Base-by-base conservation (phyloP, 2,329 filamentous ascomycete species). In the Talaromyces sp. region DNA sequence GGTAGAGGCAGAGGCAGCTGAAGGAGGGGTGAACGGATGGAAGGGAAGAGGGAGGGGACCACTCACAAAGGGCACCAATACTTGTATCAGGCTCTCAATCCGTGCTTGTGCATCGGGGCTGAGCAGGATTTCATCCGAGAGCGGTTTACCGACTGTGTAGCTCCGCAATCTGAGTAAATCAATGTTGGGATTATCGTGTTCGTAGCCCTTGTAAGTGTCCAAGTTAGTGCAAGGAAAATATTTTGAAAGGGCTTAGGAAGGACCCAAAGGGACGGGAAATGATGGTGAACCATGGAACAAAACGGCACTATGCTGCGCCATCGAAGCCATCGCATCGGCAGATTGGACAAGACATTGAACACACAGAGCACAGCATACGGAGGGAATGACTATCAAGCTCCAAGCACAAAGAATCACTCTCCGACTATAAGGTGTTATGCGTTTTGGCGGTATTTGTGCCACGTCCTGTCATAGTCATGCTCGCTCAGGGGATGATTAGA, bases 61-160 rank as follows among this genome's bases (percentile, higher is more conserved):
- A 68, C 91, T 89, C 81, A 96, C 92, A 80, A 94, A 96, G 48
- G 88, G 88, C 67, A 87, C 87, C 84, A 97, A 85, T 60, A 86
- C 83, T 37, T 82, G 81, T 68, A 97, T 80, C 24, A 92, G 78
- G 45, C 85, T 82, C 60, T 83, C 82, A 61, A 97, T 83, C 72
- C 85, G 85, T 35, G 88, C 84, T 76, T 92, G 84, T 16, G 86
- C 87, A 71, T 87, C 81, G 56, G 85, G 79, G 54, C 83, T 82
- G 41, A 88, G 81, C 22, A 96, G 82, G 57, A 91, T 82, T 10
- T 82, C 77, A 71, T 93, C 92, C 13, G 83, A 75, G 41, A 97
- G 77, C 73, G 87, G 87, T 66, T 83, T 87, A 43, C 87, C 84
- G 24, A 96, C 78, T 0, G 90, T 93, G 75, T 90, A 97, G 75